Conservation (phyloP, 2,329 filamentous ascomycete genomes). For the Xylaria sp. region DNA sequence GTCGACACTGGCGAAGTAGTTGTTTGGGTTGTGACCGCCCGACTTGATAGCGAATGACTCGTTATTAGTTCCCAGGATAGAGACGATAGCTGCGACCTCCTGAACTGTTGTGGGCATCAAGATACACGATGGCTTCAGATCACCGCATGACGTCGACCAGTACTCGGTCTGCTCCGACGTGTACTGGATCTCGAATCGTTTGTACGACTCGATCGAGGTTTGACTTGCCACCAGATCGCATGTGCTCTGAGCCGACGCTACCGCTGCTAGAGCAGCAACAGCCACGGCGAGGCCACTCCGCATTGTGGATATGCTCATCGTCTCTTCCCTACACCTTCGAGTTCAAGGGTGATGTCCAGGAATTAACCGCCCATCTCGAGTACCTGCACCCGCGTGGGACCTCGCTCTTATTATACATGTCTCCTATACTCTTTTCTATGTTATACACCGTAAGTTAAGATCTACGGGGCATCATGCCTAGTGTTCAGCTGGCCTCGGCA, state of each 20-base stretch:
- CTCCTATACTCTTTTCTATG: background rate
- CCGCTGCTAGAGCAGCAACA: conserved; percentile 33
- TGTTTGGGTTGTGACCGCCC: conserved; percentile 67
- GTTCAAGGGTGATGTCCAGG: background rate
- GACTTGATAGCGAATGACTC: conserved; percentile 65
- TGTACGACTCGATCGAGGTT: conserved; percentile 50
- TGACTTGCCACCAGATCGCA: conserved; percentile 51
- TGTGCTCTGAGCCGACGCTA: conserved; percentile 44
- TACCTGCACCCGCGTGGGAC: background rate
- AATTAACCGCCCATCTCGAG: background rate
- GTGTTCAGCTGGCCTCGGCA: conserved; percentile 24
- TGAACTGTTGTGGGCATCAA: conserved; percentile 58
- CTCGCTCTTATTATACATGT: conserved; percentile 18
- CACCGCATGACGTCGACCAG: conserved; percentile 57
- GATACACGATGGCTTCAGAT: conserved; percentile 59
- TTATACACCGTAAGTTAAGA: background rate
- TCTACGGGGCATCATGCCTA: background rate
- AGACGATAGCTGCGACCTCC: conserved; percentile 64
- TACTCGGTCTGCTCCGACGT: conserved; percentile 54
- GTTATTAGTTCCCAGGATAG: conserved; percentile 57
- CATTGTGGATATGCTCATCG: conserved; percentile 38
- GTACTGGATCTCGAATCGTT: conserved; percentile 50
- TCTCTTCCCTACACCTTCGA: conserved; percentile 13
- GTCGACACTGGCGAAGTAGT: conserved; percentile 61
- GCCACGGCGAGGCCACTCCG: conserved; percentile 34